Base-by-base conservation (phyloP, 306 rosid species). In the Sechiopsis laciniata region DNA sequence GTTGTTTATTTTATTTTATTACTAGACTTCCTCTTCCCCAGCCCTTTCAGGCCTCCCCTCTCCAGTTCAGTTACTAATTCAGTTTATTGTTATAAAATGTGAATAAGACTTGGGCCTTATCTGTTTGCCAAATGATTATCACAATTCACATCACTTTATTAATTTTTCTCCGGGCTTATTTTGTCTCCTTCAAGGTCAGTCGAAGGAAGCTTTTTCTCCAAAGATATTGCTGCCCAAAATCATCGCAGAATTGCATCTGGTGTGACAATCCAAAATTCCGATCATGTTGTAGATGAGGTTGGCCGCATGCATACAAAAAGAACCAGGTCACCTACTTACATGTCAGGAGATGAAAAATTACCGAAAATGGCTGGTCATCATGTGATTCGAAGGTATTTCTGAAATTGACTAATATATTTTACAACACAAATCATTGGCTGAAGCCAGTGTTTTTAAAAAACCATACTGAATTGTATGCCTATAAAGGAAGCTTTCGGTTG, bases 261-360 rank as follows among this genome's bases (percentile, higher is more conserved):
- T 74, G 78, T 81, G 71, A 82, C 84, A 71, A 81, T 86, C 8
- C 86, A 14, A 37, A 85, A 80, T 82, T 80, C 87, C 40, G 73
- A 50, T 1, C 32, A 85, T 53, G 53, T 81, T 74, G 77, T 86
- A 51, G 84, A 80, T 78, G 81, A 80, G 82, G 79, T 80, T 82
- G 75, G 88, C 71, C 64, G 85, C 75, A 73, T 71, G 75, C 91
- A 82, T 2, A 81, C 75, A 8, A 80, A 80, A 75, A 76, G 81
- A 75, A 74, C 48, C 76, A 77, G 79, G 54, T 77, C 84, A 15
- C 85, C 87, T 80, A 78, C 84, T 54, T 40, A 79, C 59, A 32
- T 81, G 40, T 77, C 83, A 68, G 78, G 78, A 8, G 88, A 82
- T 56, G 62, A 69, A 46, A 85, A 77, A 63, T 80, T 11, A 52